Percentiles rank a stretch among this genome's conserved stretches.
Evolutionary conservation across 495 filamentous ascomycete genomes (phyloP).

Genomic region (Neurospora hispaniola): DNA sequence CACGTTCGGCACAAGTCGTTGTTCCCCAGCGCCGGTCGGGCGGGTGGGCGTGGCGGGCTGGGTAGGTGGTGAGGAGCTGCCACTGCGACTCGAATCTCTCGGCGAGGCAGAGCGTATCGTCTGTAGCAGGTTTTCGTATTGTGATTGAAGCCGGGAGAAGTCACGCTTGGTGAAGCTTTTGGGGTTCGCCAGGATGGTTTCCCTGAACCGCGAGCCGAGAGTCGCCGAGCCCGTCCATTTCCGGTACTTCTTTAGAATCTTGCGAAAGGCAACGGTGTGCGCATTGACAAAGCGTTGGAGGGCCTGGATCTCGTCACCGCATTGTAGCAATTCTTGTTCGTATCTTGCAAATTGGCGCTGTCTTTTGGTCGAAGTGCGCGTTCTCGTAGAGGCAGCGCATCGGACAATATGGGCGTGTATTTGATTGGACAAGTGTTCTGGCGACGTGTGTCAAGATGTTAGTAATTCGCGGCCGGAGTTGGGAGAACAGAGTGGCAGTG

Average conservation of each 20-base stretch:
- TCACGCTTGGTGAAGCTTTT: slow-evolving; percentile 53
- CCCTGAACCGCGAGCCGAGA: slow-evolving; percentile 47
- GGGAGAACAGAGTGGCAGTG: neutral
- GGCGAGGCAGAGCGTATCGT: slow-evolving; percentile 37
- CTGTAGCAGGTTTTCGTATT: slow-evolving; percentile 45
- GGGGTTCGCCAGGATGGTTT: slow-evolving; percentile 43
- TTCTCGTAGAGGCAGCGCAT: slow-evolving; percentile 23
- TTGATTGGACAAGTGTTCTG: slow-evolving; percentile 43
- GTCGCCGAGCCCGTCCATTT: slow-evolving; percentile 59
- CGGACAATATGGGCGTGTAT: slow-evolving; percentile 37
- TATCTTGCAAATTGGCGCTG: slow-evolving; percentile 40
- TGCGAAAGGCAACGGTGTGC: slow-evolving; percentile 56
- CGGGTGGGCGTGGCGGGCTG: slow-evolving; percentile 11
- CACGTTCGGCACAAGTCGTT: slow-evolving; percentile 8
- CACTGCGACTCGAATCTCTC: slow-evolving; percentile 3
- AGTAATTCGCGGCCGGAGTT: neutral
- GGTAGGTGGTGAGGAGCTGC: slow-evolving; percentile 6
- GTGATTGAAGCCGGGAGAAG: slow-evolving; percentile 41
- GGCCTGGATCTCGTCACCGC: slow-evolving; percentile 50
- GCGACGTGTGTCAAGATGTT: neutral
- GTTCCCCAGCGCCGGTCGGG: slow-evolving; percentile 4
- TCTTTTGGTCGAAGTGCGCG: slow-evolving; percentile 24
- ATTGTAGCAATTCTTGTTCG: slow-evolving; percentile 33
- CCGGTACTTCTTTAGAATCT: slow-evolving; percentile 68
- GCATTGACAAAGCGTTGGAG: slow-evolving; percentile 52